A percentile compares a stretch with the other conserved stretches of the same genome.
phyloP scores from a whole-genome alignment of 2,329 filamentous ascomycete genomes.

The Diplodia sapinea region DNA sequence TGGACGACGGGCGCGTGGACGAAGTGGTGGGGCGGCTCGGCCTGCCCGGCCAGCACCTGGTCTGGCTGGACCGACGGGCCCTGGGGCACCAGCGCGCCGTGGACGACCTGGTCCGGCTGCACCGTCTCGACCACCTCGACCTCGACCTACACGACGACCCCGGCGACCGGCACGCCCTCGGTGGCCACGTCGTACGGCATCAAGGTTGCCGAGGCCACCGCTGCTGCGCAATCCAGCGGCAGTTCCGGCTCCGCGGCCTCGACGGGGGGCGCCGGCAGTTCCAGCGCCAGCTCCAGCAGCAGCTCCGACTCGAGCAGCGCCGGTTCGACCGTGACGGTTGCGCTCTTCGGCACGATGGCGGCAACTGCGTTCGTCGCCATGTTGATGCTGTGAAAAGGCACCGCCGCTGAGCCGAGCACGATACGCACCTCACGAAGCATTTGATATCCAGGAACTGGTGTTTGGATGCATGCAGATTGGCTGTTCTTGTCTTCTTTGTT shows the following conservation, averaged over 20 bases:
- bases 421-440: background rate
- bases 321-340: conserved; percentile 22
- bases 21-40: conserved; percentile 43
- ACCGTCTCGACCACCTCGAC: conserved; percentile 43
- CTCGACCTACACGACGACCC: conserved; percentile 40
- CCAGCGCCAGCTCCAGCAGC: conserved; percentile 17
- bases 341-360: conserved; percentile 19
- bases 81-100: conserved; percentile 45
- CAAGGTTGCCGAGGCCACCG: conserved; percentile 41
- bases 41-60: conserved; percentile 44
- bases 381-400: conserved; percentile 21
- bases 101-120: conserved; percentile 46
- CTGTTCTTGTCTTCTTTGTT: background rate
- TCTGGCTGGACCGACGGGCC: conserved; percentile 46
- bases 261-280: background rate
- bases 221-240: background rate
- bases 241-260: conserved; percentile 9
- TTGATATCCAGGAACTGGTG: conserved; percentile 27
- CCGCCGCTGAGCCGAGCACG: no score
- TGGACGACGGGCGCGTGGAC: conserved; percentile 43
- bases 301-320: conserved; percentile 18
- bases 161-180: conserved; percentile 37
- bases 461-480: conserved; percentile 25
- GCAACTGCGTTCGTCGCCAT: conserved; percentile 17
- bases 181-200: conserved; percentile 40